These are phyloP conservation scores for Pseudomassariella vexata DNA, from an alignment of 2,329 filamentous ascomycete species.

Conservation along the genomic window DNA sequence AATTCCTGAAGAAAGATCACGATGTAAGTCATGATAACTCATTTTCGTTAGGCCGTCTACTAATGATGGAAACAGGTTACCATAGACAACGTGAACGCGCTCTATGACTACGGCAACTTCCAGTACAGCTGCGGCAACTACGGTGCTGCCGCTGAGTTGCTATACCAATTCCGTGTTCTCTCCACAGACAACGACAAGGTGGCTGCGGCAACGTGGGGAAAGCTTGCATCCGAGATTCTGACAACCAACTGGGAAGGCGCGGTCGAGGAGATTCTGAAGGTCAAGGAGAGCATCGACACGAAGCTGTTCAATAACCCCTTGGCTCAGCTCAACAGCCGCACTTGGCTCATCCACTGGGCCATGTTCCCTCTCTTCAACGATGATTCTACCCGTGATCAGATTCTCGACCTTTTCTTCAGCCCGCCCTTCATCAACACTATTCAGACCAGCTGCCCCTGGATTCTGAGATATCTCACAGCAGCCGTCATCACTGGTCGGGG, in stretches of 20 bases:
- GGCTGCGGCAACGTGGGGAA: conserved; percentile 92
- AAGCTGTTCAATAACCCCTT: conserved; percentile 95
- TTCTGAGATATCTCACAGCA: conserved; percentile 87
- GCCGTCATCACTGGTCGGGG: conserved; percentile 91
- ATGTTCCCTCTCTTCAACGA: conserved; percentile 99
- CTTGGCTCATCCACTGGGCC: conserved; percentile 96
- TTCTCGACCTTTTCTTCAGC: conserved; percentile 96
- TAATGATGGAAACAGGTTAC: conserved; percentile 62
- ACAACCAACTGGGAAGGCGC: conserved; percentile 92
- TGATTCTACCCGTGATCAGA: conserved; percentile 80
- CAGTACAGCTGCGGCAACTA: conserved; percentile 98
- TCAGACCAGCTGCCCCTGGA: conserved; percentile 95
- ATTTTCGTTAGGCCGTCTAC: conserved; percentile 8
- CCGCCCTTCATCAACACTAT: conserved; percentile 99
- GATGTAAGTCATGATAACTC: conserved; percentile 51
- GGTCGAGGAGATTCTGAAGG: conserved; percentile 84
- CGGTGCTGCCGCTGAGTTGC: conserved; percentile 78
- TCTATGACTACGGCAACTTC: conserved; percentile 95
- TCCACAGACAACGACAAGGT: conserved; percentile 99
- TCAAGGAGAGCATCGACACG: conserved; percentile 87
- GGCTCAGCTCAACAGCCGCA: conserved; percentile 91
- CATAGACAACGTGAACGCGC: conserved; percentile 88
- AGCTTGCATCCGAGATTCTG: conserved; percentile 92
- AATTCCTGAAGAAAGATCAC: conserved; percentile 95
- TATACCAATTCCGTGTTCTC: conserved; percentile 96